phyloP scores from a whole-genome alignment of 768 basidiomycete genomes.

The Heimioporus sp. region DNA sequence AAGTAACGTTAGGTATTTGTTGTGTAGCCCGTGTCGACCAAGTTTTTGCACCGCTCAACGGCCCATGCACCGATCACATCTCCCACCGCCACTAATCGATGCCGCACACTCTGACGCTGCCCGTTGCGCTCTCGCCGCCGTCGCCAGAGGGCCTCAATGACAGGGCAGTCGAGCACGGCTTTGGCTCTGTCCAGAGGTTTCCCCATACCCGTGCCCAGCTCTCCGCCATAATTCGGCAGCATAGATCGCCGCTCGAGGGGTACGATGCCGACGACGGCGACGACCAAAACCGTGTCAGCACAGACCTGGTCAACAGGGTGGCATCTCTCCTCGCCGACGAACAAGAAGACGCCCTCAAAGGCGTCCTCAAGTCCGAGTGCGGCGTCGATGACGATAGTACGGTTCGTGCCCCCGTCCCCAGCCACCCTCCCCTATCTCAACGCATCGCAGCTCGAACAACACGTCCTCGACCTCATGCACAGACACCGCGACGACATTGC shows the following conservation, averaged over 20 bases:
- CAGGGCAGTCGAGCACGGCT: constrained; percentile 16
- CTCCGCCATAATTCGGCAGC: constrained; percentile 66
- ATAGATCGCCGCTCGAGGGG: constrained; percentile 53
- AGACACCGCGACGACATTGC: constrained; percentile 85
- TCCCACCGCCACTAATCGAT: constrained; percentile 18
- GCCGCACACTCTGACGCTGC: constrained; percentile 24
- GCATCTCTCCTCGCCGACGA: constrained; percentile 74
- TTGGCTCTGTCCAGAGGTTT: constrained; percentile 43
- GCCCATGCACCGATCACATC: constrained; percentile 24
- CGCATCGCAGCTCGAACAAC: constrained; percentile 69
- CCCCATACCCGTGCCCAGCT: constrained; percentile 85
- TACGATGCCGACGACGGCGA: constrained; percentile 60
- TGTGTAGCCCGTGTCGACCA: constrained; percentile 9
- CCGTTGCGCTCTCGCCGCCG: constrained; percentile 10
- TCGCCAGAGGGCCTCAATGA: constrained; percentile 16
- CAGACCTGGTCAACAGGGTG: constrained; percentile 66
- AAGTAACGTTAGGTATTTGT: constrained; percentile 25
- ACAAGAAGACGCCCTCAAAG: constrained; percentile 84
- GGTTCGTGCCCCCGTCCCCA: constrained; percentile 40
- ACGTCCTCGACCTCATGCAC: constrained; percentile 94
- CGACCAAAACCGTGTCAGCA: constrained; percentile 53
- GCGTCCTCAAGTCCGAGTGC: constrained; percentile 66
- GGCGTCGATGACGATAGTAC: constrained; percentile 60
- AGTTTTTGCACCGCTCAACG: constrained; percentile 20
- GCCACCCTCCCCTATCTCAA: constrained; percentile 16